Base-by-base conservation (phyloP, 2,329 filamentous ascomycete species). In the Fusarium sarcochroum region DNA sequence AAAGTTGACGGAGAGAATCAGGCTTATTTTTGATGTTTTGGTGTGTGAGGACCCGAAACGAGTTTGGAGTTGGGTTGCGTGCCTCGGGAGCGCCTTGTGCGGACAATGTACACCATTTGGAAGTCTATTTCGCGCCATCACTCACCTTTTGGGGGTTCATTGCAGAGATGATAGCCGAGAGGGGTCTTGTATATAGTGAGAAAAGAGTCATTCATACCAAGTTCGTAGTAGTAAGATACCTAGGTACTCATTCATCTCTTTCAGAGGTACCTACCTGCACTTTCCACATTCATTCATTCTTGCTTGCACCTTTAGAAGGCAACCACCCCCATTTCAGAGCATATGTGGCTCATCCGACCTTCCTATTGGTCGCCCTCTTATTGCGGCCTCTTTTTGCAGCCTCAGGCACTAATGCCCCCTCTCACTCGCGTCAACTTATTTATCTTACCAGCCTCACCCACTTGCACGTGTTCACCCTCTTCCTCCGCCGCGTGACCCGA, bases 401-500 rank as follows among this genome's bases (percentile, higher is more conserved):
- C 72, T 74, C 70, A 74, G 70, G 70, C 72, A 71, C 14, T n/a
- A 17, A 13, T 27, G 30, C 54, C 56, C 56, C 52, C 56, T 66
- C 56, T 65, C 50, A 50, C 53, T 54, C 51, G 62, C 60, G 64
- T 64, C 61, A 35, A 64, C 35, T 66, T 78, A 78, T 78, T 78
- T 78, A 79, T 78, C 73, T 72, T 71, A 66, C 70, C 76, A 73
- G 69, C 75, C 75, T 76, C 76, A 77, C 76, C 74, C 76, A 77
- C 73, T 76, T 79, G 78, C 79, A 80, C 79, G 79, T 80, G 79
- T 78, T 80, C 74, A 74, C 73, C 72, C 72, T 75, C 71, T 75
- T 77, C 72, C 70, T 71, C 73, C 70, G 73, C 79, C 79, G 77
- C 79, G 79, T 81, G 79, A 81, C 78, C 77, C 73, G 75, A 71